phyloP scores from a whole-genome alignment of 164 flowering plant species.

The Stephania japonica region DNA sequence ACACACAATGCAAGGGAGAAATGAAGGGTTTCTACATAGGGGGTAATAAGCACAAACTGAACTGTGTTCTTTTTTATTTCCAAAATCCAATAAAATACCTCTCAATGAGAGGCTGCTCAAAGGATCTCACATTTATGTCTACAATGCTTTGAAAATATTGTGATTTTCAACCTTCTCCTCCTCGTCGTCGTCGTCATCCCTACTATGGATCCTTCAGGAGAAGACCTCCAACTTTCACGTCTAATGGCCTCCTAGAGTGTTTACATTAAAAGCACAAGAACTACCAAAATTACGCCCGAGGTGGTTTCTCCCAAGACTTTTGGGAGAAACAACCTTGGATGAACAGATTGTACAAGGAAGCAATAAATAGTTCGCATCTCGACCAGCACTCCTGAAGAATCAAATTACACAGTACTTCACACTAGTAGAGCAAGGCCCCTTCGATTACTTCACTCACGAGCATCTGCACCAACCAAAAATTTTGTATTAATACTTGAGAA shows the following conservation, averaged over 20 bases:
- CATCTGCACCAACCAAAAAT: constrained; percentile 1
- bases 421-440: constrained; percentile 1
- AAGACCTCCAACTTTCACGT: neutral
- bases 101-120: neutral
- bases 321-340: neutral
- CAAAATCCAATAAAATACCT: neutral
- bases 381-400: constrained; percentile 1
- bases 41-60: neutral
- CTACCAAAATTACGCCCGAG: neutral
- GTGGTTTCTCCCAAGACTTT: neutral
- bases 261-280: neutral
- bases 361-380: constrained; percentile 14
- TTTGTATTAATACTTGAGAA: neutral
- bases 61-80: neutral
- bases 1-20: neutral
- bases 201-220: neutral
- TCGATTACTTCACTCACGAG: neutral
- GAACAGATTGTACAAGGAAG: constrained; percentile 13
- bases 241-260: neutral
- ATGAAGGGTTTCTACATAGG: neutral
- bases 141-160: neutral
- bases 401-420: neutral
- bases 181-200: neutral
- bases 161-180: neutral
- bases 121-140: constrained; percentile 1